Conservation (phyloP, 768 basidiomycete species). For the Suillus subaureus region DNA sequence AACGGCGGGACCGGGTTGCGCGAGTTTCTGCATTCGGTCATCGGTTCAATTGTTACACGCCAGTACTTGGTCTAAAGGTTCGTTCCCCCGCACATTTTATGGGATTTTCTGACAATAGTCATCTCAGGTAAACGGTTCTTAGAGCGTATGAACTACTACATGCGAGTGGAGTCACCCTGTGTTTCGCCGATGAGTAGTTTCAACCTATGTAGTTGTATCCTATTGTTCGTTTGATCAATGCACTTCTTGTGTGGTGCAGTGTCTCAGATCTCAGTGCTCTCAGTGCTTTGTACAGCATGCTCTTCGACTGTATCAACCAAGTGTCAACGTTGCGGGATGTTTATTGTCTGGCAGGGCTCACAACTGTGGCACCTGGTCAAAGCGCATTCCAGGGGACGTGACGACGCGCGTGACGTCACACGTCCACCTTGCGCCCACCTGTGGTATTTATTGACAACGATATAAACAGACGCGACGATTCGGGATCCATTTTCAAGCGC, state of each 20-base stretch:
- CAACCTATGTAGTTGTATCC: constrained; percentile 29
- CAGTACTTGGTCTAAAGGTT: constrained; percentile 1
- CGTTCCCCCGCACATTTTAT: neutral
- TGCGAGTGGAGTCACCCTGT: constrained; percentile 1
- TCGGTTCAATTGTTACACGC: neutral
- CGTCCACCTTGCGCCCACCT: constrained; percentile 12
- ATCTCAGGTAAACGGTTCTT: constrained; percentile 2
- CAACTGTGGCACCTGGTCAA: constrained; percentile 2
- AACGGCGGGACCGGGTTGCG: neutral
- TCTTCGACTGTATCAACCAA: neutral
- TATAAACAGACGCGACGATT: constrained; percentile 9
- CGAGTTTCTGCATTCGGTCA: neutral
- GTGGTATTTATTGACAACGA: constrained; percentile 22
- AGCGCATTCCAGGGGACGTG: constrained; percentile 16
- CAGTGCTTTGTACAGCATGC: neutral
- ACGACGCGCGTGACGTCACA: constrained; percentile 38
- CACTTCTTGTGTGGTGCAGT: constrained; percentile 8
- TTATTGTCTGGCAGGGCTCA: neutral
- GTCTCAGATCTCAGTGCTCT: neutral
- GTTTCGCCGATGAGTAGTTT: constrained; percentile 28
- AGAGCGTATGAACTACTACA: constrained; percentile 17
- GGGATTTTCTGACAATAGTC: no score
- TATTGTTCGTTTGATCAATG: constrained; percentile 30
- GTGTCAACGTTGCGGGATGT: neutral
- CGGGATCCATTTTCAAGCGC: neutral